These are phyloP conservation scores for Trametes cingulata DNA, from an alignment of 768 basidiomycete genomes.

Conservation along the genomic window DNA sequence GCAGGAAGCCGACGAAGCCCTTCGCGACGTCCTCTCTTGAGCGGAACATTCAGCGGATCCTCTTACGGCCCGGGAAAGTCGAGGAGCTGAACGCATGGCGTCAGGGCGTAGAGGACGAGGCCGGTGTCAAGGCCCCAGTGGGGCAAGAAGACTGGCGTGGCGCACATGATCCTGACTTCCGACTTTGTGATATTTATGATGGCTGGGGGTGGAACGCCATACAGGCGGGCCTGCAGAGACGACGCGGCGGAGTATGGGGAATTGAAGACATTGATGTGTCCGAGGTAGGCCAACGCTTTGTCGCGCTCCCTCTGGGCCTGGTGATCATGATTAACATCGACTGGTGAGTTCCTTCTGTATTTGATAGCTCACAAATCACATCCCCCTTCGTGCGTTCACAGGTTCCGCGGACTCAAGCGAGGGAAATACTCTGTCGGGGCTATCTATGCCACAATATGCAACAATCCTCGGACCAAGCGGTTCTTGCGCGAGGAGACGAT, in stretches of 20 bases:
- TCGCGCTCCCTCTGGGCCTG: slow-evolving; percentile 26
- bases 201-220: slow-evolving; percentile 31
- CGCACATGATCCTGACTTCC: slow-evolving; percentile 1
- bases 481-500: slow-evolving; percentile 27
- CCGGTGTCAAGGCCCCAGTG: not conserved
- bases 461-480: slow-evolving; percentile 25
- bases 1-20: not conserved
- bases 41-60: not conserved
- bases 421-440: slow-evolving; percentile 27
- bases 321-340: slow-evolving; percentile 29
- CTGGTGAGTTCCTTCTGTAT: slow-evolving; percentile 18
- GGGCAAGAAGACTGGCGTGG: not conserved
- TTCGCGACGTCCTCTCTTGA: not conserved
- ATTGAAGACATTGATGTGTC: slow-evolving; percentile 28
- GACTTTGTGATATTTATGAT: slow-evolving; percentile 29
- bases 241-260: slow-evolving; percentile 15
- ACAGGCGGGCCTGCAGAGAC: slow-evolving; percentile 27
- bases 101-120: not conserved
- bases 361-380: too few species aligned
- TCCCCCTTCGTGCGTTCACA: not conserved
- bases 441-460: slow-evolving; percentile 27
- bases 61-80: not conserved
- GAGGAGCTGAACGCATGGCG: not conserved
- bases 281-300: slow-evolving; percentile 26
- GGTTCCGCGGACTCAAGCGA: slow-evolving; percentile 26